These are phyloP conservation scores for Penicillium vulpinum DNA, from an alignment of 2,329 filamentous ascomycete genomes.

Conservation along the genomic window DNA sequence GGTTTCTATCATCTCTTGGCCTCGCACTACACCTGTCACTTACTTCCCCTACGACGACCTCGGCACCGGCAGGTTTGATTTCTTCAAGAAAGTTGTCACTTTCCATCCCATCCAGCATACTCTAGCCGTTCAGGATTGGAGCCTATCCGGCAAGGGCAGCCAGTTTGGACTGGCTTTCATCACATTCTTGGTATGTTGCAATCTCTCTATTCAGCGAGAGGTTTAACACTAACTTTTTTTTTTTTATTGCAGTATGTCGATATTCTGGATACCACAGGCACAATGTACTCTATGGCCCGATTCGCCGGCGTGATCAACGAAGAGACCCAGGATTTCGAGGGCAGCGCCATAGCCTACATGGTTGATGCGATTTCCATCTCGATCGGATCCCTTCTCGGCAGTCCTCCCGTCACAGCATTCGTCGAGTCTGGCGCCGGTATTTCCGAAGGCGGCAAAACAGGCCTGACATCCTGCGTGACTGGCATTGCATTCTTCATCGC, in stretches of 20 bases:
- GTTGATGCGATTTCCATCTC: slow-evolving; percentile 79
- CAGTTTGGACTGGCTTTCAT: slow-evolving; percentile 82
- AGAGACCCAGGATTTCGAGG: slow-evolving; percentile 82
- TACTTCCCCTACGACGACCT: slow-evolving; percentile 73
- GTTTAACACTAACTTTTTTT: not conserved
- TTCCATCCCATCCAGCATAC: slow-evolving; percentile 75
- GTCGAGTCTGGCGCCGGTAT: slow-evolving; percentile 90
- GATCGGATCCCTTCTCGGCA: slow-evolving; percentile 75
- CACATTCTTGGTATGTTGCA: slow-evolving; percentile 63
- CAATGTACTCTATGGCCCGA: slow-evolving; percentile 84
- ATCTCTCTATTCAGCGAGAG: not conserved
- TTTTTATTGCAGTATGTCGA: slow-evolving; percentile 76
- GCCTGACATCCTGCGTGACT: slow-evolving; percentile 75
- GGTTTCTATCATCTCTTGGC: slow-evolving; percentile 88
- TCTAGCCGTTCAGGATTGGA: slow-evolving; percentile 72
- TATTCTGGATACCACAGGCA: slow-evolving; percentile 83
- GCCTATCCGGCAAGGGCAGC: slow-evolving; percentile 65
- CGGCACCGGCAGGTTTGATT: slow-evolving; percentile 73
- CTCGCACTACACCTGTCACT: slow-evolving; percentile 71
- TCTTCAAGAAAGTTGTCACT: slow-evolving; percentile 83
- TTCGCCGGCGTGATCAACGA: slow-evolving; percentile 80
- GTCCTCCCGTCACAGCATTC: slow-evolving; percentile 80
- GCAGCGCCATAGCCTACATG: slow-evolving; percentile 76
- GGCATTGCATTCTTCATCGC: slow-evolving; percentile 84
- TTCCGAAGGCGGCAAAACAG: slow-evolving; percentile 81